Evolutionary conservation across 768 basidiomycete genomes (phyloP).

Genomic region (Lanmaoa rubissima): DNA sequence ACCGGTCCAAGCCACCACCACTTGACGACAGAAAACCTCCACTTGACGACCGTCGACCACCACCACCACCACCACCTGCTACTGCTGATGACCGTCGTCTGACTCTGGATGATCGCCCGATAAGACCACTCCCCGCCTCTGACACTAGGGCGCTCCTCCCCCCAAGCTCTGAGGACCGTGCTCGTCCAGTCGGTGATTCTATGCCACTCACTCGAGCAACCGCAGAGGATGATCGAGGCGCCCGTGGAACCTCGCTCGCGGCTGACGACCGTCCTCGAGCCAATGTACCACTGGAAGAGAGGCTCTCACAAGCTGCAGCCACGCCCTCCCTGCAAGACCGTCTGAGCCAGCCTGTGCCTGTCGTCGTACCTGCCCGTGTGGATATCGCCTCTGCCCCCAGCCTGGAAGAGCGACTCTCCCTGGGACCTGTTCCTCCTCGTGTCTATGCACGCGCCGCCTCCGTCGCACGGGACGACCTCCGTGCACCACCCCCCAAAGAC

Average conservation of each 20-base stretch:
- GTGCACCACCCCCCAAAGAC: conserved; percentile 30
- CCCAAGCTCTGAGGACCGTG: conserved; percentile 21
- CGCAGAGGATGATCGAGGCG: conserved; percentile 29
- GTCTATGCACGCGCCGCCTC: conserved; percentile 24
- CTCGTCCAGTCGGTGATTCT: conserved; percentile 20
- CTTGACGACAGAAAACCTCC: conserved; percentile 32
- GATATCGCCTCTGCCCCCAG: conserved; percentile 32
- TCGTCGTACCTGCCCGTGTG: conserved; percentile 14
- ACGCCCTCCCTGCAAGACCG: conserved; percentile 39
- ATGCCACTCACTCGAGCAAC: conserved; percentile 13
- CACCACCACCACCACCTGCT: conserved; percentile 10
- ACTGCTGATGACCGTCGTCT: conserved; percentile 24
- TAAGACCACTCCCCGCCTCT: conserved; percentile 28
- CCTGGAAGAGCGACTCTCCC: conserved; percentile 43
- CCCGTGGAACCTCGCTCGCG: conserved; percentile 15
- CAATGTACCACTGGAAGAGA: conserved; percentile 37
- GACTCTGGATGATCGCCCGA: conserved; percentile 33
- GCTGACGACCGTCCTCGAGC: conserved; percentile 30
- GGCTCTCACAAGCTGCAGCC: conserved; percentile 35
- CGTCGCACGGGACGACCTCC: conserved; percentile 36
- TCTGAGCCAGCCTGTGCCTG: conserved; percentile 32
- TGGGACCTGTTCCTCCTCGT: conserved; percentile 28
- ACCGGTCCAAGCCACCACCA: conserved; percentile 26
- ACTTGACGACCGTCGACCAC: conserved; percentile 29
- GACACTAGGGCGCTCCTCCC: conserved; percentile 11